A percentile compares a stretch with the other conserved stretches of the same genome.
Conservation (phyloP, 257 asterid genomes). For the Solanum chiquidenum region DNA sequence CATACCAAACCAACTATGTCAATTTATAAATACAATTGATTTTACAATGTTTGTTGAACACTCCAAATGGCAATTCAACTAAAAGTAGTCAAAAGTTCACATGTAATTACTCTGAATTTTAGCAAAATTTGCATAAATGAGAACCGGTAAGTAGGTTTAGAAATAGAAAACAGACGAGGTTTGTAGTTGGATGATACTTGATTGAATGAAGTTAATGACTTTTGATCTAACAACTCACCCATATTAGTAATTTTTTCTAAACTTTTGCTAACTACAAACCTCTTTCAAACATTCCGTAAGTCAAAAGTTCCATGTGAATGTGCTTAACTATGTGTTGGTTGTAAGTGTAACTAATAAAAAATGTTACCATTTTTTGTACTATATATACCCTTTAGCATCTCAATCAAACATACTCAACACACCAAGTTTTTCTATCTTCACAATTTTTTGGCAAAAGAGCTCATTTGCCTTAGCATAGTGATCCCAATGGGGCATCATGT, state of each 20-base stretch:
- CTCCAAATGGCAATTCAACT: not conserved
- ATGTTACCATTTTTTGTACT: not conserved
- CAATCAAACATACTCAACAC: not conserved
- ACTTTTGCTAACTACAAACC: not conserved
- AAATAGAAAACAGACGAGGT: not conserved
- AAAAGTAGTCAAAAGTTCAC: not conserved
- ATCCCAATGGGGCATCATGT: conserved; percentile 33
- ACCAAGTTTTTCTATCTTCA: not conserved
- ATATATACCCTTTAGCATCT: not conserved
- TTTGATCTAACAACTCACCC: not conserved
- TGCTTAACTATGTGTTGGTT: conserved; percentile 43
- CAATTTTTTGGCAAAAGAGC: not conserved
- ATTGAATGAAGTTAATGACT: not conserved
- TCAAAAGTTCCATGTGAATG: conserved; percentile 44
- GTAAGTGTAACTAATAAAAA: not conserved
- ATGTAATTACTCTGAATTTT: not conserved
- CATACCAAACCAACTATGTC: not conserved
- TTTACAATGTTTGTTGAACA: not conserved
- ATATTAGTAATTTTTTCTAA: not conserved
- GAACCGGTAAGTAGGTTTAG: not conserved
- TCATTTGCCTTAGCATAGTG: not conserved
- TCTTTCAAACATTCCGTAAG: not conserved
- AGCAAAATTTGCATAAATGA: not conserved
- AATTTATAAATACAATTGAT: not conserved
- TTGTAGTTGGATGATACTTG: not conserved